Conservation (phyloP, 768 basidiomycete genomes). For the Hypsizygus marmoreus region DNA sequence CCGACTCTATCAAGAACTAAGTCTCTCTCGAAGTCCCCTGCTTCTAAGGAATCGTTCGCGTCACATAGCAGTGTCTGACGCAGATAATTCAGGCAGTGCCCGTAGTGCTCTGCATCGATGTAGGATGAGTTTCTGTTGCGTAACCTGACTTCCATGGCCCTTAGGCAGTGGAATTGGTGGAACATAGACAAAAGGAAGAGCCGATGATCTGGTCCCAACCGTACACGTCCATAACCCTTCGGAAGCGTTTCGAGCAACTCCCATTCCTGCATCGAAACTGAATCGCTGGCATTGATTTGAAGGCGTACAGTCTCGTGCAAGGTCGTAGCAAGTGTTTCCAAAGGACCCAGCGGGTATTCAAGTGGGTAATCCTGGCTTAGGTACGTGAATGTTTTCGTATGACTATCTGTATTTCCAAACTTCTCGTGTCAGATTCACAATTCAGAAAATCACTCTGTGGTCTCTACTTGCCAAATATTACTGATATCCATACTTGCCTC, state of each 20-base stretch:
- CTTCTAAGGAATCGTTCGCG: constrained; percentile 33
- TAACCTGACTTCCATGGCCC: constrained; percentile 16
- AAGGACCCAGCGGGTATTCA: background rate
- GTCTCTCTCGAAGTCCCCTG: constrained; percentile 30
- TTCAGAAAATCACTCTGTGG: too few species aligned
- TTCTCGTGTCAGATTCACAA: too few species aligned
- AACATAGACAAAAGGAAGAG: constrained; percentile 23
- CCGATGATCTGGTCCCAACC: constrained; percentile 20
- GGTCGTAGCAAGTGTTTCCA: too few species aligned
- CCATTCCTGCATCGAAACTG: too few species aligned
- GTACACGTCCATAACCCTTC: constrained; percentile 2
- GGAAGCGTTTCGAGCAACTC: too few species aligned
- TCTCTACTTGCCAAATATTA: background rate
- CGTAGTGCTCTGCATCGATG: constrained; percentile 22
- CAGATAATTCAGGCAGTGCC: constrained; percentile 40
- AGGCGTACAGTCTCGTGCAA: too few species aligned
- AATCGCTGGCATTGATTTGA: too few species aligned
- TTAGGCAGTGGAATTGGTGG: constrained; percentile 30
- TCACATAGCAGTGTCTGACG: constrained; percentile 36
- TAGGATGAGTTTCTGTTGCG: constrained; percentile 11
- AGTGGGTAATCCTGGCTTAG: background rate
- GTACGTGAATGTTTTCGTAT: background rate
- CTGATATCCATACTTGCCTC: background rate
- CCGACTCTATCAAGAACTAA: constrained; percentile 19
- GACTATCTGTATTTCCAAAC: background rate